Base-by-base conservation (phyloP, 108 stramenopile genomes). In the Bacterosira constricta region DNA sequence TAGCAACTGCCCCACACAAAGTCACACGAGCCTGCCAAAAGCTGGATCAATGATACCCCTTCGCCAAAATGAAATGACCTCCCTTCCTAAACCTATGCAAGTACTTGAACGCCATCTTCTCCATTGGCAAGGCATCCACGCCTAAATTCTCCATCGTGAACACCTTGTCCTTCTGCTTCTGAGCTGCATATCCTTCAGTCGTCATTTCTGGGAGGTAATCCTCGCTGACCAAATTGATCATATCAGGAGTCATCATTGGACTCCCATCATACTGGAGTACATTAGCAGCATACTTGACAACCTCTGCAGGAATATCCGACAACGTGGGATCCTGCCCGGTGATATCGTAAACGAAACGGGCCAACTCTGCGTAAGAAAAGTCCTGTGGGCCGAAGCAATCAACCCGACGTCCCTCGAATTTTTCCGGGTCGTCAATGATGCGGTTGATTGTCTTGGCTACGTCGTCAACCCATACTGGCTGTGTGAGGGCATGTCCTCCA, bases 381-480 rank as follows among this genome's bases (percentile, higher is more conserved):
- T 97, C 96, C 41, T 88, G 75, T 0, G 92, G 92, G 10, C 99
- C 99, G 52, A 93, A 96, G 58, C 96, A 90, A 60, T 98, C 96
- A 4, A 97, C 90, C 4, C 90, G 87, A 42, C 88, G 83, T 11
- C 98, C 98, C 42, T 84, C 89, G 56, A 92, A 95, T 54, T 79
- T 85, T 27, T 83, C 73, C 3, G 93, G 90, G 67, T 90, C 83
- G 74, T 94, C 82, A 29, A 83, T 70, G 63, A 93, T 83, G 35
- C 83, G 60, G 35, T 70, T 50, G 71, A 97, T 87, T 25, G 92
- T 94, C 56, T 85, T 75, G 36, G 96, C 97, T 23, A 98, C 98
- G 81, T 99, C 97, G 12, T 70, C 91, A 9, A 82, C 97, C 71
- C 89, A 98, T 0, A 97, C 94, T 10, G 99, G 99, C 81, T 98